Evolutionary conservation across 2,329 filamentous ascomycete species (phyloP), one percentile per base, ranked within the genome.

Genomic region (Chaetomium strumarium): DNA sequence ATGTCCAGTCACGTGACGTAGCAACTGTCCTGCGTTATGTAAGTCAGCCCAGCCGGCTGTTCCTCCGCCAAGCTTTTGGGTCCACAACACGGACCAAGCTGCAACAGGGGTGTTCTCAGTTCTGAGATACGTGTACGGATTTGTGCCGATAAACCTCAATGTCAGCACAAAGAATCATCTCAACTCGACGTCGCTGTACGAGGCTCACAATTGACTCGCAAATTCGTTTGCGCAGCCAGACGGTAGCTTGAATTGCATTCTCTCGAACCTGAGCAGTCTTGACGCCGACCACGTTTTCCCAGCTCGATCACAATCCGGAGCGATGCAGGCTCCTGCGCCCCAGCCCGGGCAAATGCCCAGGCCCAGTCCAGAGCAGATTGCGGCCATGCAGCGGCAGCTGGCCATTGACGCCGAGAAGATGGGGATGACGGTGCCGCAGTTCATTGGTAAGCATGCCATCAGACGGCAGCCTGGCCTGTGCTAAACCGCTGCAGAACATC

Each of bases 351-450:
- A 49, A 43, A 53, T 53, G 52, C 63, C 58, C 47, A 63, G 71
- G 68, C 89, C 89, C 33, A 83, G 85, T 17, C 90, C 87, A 45
- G 86, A 96, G 72, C 90, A 96, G 74, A 88, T 96, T 58, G 81
- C 82, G 52, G 78, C 80, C 51, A 93, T 96, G 78, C 88, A 95
- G 69, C 81, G 84, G 62, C 86, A 93, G 70, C 74, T 96, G 41
- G 85, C 86, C 45, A 80, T 81, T 46, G 91, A 96, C 70, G 92
- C 92, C 45, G 78, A 87, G 64, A 90, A 87, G 72, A 81, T 85
- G 58, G 91, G 91, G 67, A 84, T 97, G 79, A 83, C 86, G 7
- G 85, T 93, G 1, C 89, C 86, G 41, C 78, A 96, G 70, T 96
- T 95, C 67, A 80, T 95, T 64, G 57, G 57, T 58, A 20, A 53